phyloP scores from a whole-genome alignment of 1,284 basidiomycete species.

The Microbotryum lychnidis-dioicae region DNA sequence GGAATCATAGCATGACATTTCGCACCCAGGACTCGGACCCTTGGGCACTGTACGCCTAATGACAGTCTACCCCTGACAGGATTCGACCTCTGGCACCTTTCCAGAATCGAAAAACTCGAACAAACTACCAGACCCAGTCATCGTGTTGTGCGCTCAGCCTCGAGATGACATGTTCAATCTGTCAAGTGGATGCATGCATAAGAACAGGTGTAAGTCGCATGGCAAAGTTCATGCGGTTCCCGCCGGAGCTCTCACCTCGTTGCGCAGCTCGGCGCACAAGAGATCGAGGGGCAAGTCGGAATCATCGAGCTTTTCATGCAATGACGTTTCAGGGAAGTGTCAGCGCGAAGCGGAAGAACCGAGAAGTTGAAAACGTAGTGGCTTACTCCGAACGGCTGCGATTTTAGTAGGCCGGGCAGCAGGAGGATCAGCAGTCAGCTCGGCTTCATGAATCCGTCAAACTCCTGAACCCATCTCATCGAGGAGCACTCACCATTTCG shows the following conservation, averaged over 20 bases:
- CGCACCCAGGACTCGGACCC: too few species aligned
- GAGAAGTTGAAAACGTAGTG: not conserved
- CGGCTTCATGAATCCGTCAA: not conserved
- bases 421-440: not conserved
- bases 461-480: not conserved
- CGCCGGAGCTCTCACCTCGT: conserved; percentile 21
- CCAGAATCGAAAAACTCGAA: not conserved
- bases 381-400: too few species aligned
- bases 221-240: not conserved
- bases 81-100: too few species aligned
- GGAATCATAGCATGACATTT: too few species aligned
- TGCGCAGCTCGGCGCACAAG: conserved; percentile 34
- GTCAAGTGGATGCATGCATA: not conserved
- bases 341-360: not conserved
- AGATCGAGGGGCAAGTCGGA: conserved; percentile 34
- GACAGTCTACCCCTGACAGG: too few species aligned
- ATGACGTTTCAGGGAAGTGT: not conserved
- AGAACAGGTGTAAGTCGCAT: not conserved
- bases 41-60: too few species aligned
- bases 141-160: conserved; percentile 3
- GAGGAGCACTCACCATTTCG: not conserved
- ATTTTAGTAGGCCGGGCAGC: not conserved
- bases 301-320: conserved; percentile 27
- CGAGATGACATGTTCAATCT: conserved; percentile 27
- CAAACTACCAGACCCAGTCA: conserved; percentile 3